A percentile compares a stretch with the other conserved stretches of the same genome.
Evolutionary conservation across 768 basidiomycete genomes (phyloP).

Genomic region (Gymnopilus junonius): DNA sequence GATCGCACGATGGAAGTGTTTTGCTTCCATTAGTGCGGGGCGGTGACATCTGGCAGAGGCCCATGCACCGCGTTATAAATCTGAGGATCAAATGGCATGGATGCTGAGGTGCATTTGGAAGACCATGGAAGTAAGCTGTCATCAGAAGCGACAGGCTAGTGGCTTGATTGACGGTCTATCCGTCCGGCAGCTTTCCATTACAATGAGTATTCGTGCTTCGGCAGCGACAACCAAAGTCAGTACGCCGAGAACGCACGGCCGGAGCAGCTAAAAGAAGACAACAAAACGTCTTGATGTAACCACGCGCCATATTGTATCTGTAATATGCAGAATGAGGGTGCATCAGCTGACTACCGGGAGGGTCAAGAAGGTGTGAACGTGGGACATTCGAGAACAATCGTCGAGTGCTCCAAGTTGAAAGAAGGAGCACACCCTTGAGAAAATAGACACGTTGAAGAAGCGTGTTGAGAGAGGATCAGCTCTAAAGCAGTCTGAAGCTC

Average conservation of each 20-base stretch:
- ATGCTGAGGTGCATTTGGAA: not conserved
- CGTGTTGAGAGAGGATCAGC: not conserved
- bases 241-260: not conserved
- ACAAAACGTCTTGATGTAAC: not conserved
- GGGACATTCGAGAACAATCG: conserved; percentile 19
- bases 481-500: conserved; percentile 4
- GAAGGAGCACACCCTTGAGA: conserved; percentile 7
- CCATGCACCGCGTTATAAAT: not conserved
- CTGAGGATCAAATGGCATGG: too few species aligned
- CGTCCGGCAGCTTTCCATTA: not conserved
- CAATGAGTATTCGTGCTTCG: not conserved
- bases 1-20: not conserved
- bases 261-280: conserved; percentile 1
- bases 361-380: conserved; percentile 20
- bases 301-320: conserved; percentile 28
- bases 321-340: conserved; percentile 24
- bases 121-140: not conserved
- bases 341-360: conserved; percentile 5
- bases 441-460: conserved; percentile 4
- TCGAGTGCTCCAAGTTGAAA: conserved; percentile 1
- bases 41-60: not conserved
- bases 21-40: not conserved
- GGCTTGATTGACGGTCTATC: not conserved
- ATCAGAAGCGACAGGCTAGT: not conserved
- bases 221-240: not conserved